Evolutionary conservation across 2,329 filamentous ascomycete species (phyloP), one percentile per base, ranked within the genome.

Genomic region (Venturia oleaginea): DNA sequence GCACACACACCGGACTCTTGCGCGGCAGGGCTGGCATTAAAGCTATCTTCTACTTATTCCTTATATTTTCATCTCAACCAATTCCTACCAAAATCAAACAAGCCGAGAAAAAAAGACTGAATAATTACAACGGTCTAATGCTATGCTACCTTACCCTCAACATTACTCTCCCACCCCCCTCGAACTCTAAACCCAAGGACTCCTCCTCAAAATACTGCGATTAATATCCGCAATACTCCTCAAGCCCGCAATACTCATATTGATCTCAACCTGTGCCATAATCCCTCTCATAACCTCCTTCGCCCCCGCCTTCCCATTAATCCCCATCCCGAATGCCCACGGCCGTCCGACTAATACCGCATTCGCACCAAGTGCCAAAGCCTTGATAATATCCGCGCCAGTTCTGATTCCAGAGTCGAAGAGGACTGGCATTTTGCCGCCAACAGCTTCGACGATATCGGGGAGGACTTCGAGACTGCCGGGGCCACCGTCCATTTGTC

Each of bases 351-450:
- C 63, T 10, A 75, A 62, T 0, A 76, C 74, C 32, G 70, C 71
- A 63, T 75, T 74, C 3, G 74, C 74, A 1, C 74, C 74, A 34
- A 76, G 62, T 0, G 74, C 74, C 59, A 76, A 66, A 0, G 74
- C 74, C 65, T 76, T 76, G 27, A 76, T 66, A 1, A 75, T 70
- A 64, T 76, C 74, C 4, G 70, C 70, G 3, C 73, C 74, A 1
- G 72, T 74, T 2, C 74, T 69, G 30, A 76, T 71, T 1, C 74
- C 74, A 55, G 70, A 71, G 65, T 76, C 74, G 38, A 76, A 76
- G 2, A 76, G 69, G 6, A 76, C 46, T 0, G 72, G 73, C 22
- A 75, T 63, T 57, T 73, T 74, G 17, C 73, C 72, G 40, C 68
- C 69, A 17, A 71, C 71, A 59, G 74, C 74, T 0, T 65, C 71